Evolutionary conservation across 2,329 filamentous ascomycete species (phyloP), one percentile per base, ranked within the genome.

Genomic region (Gremmenia infestans): DNA sequence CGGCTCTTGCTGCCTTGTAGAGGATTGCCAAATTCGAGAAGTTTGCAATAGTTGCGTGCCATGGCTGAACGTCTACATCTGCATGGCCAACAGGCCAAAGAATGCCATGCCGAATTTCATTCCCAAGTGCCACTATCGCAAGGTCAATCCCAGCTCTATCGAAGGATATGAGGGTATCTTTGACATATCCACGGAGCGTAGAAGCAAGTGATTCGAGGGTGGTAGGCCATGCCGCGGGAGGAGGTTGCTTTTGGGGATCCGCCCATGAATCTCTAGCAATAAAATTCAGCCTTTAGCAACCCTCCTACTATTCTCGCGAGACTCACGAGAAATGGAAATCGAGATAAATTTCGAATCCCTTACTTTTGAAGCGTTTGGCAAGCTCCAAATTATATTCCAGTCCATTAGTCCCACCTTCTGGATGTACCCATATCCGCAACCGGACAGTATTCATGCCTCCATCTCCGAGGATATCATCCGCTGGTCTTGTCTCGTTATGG

Each of bases 351-450:
- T 75, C 76, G 52, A 89, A 70, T 0, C 86, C 86, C 1, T 79
- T 81, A 0, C 78, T 78, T 63, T 83, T 78, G 8, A 85, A 83
- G 46, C 86, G 77, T 67, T 79, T 79, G 5, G 84, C 87, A 17
- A 89, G 76, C 46, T 79, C 72, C 57, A 90, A 67, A 67, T 87
- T 89, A 71, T 90, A 90, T 57, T 81, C 79, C 40, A 89, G 74
- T 67, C 86, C 81, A 70, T 90, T 89, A 59, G 78, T 78, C 43
- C 84, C 83, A 59, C 81, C 79, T 15, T 77, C 73, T 0, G 83
- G 82, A 63, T 86, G 86, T 14, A 89, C 86, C 86, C 86, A 90
- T 32, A 89, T 73, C 15, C 87, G 78, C 67, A 89, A 84, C 11
- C 86, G 81, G 45, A 89, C 81, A 0, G 80, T 85, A 68, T 88